phyloP scores from a whole-genome alignment of 345 rosid genomes.

The Brassica incana region DNA sequence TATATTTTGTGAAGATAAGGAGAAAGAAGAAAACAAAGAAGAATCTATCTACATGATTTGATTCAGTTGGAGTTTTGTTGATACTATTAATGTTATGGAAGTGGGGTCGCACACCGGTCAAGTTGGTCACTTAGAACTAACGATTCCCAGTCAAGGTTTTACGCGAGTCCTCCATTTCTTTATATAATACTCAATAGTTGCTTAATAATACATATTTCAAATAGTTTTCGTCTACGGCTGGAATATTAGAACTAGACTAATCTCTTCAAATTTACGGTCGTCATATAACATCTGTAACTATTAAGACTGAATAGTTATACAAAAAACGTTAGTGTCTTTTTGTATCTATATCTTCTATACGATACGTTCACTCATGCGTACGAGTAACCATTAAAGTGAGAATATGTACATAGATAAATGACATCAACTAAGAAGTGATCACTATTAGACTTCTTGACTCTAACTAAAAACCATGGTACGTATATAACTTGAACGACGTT shows the following conservation, averaged over 20 bases:
- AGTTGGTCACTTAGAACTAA: conserved; percentile 13
- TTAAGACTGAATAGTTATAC: neutral
- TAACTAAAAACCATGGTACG: neutral
- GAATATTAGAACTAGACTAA: neutral
- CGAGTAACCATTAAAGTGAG: neutral
- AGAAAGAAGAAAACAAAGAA: conserved; percentile 28
- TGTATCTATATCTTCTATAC: neutral
- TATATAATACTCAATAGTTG: neutral
- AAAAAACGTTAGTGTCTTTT: neutral
- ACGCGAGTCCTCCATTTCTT: conserved; percentile 17
- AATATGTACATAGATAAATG: neutral
- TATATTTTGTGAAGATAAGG: conserved; percentile 4
- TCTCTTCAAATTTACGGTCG: neutral
- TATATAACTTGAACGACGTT: neutral
- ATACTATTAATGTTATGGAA: conserved; percentile 15
- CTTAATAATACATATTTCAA: neutral
- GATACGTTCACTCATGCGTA: neutral
- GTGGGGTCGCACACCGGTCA: conserved; percentile 34
- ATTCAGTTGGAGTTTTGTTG: conserved; percentile 26
- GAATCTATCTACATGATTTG: conserved; percentile 34
- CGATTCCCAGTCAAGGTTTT: conserved; percentile 17
- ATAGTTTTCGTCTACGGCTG: neutral
- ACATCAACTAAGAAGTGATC: neutral
- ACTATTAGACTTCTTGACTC: neutral
- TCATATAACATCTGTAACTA: neutral